Conservation (phyloP, 2,329 filamentous ascomycete genomes). For the Chrysoporthe austroafricana region DNA sequence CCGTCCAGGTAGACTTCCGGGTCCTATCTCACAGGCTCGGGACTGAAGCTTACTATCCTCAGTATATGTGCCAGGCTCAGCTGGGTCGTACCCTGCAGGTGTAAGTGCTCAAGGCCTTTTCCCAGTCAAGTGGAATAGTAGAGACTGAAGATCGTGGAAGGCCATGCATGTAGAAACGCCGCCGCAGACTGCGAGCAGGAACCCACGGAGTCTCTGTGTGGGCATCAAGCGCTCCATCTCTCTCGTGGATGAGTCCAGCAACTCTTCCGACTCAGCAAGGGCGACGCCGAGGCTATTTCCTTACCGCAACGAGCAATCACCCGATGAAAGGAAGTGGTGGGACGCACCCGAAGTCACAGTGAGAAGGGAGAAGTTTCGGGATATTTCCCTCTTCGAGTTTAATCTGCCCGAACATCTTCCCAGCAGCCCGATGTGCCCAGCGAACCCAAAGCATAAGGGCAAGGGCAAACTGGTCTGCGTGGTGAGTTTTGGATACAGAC, state of each 20-base stretch:
- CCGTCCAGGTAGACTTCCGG: constrained; percentile 10
- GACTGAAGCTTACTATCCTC: not conserved
- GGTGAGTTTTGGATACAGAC: constrained; percentile 29
- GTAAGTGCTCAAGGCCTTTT: constrained; percentile 2
- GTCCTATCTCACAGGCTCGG: not conserved
- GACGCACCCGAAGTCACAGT: constrained; percentile 34
- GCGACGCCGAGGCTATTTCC: constrained; percentile 1
- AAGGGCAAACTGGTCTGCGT: constrained; percentile 55
- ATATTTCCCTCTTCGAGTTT: constrained; percentile 46
- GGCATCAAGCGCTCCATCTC: constrained; percentile 8
- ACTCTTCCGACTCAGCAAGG: constrained; percentile 13
- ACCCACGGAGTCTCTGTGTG: constrained; percentile 17
- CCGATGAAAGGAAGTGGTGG: constrained; percentile 38
- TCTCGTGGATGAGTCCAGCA: constrained; percentile 7
- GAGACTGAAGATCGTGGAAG: constrained; percentile 11
- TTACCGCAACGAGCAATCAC: not conserved
- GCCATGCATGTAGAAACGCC: constrained; percentile 13
- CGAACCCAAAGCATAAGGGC: constrained; percentile 48
- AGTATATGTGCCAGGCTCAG: constrained; percentile 9
- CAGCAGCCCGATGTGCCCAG: constrained; percentile 55
- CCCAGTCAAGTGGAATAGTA: not conserved
- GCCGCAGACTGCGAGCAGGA: not conserved
- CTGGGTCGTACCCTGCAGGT: constrained; percentile 23
- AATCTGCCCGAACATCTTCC: constrained; percentile 56
- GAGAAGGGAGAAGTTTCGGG: constrained; percentile 32